Percentiles rank a stretch among this genome's conserved stretches.
These are phyloP conservation scores for Daldinia sp. DNA, from an alignment of 2,329 filamentous ascomycete species.

Conservation along the genomic window DNA sequence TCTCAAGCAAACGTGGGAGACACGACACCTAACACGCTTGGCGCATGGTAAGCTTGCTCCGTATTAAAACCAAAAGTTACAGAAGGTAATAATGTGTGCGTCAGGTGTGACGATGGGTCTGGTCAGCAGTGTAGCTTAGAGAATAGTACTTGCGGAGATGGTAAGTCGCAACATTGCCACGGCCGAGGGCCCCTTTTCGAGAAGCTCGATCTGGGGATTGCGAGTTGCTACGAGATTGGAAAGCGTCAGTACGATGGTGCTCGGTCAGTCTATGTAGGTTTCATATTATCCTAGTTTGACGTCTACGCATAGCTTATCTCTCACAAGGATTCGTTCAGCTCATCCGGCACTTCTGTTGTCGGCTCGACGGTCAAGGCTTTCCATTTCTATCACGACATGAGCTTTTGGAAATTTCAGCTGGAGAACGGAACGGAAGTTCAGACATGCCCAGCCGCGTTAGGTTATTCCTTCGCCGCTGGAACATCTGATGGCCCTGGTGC, in stretches of 20 bases:
- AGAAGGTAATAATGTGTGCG: constrained; percentile 8
- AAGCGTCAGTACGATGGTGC: constrained; percentile 71
- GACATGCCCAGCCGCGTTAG: constrained; percentile 86
- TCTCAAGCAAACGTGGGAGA: constrained; percentile 92
- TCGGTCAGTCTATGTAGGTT: constrained; percentile 53
- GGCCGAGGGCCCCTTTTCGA: constrained; percentile 73
- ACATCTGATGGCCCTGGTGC: constrained; percentile 88
- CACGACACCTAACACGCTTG: constrained; percentile 83
- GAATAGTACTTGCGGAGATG: constrained; percentile 79
- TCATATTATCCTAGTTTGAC: neutral
- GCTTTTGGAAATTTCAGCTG: constrained; percentile 74
- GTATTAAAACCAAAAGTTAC: neutral
- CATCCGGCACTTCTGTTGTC: constrained; percentile 58
- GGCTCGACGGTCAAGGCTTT: constrained; percentile 77
- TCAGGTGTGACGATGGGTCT: constrained; percentile 78
- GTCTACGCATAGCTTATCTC: neutral
- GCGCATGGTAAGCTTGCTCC: constrained; percentile 64
- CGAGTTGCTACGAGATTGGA: constrained; percentile 81
- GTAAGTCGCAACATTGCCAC: constrained; percentile 72
- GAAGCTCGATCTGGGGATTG: constrained; percentile 72
- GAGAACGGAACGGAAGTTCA: constrained; percentile 73
- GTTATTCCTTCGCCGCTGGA: constrained; percentile 89
- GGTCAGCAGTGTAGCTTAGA: constrained; percentile 73
- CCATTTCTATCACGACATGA: constrained; percentile 83
- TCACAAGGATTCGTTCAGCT: constrained; percentile 60